These are phyloP conservation scores for Botrytis hyacinthi DNA, from an alignment of 2,329 filamentous ascomycete species.

Conservation along the genomic window DNA sequence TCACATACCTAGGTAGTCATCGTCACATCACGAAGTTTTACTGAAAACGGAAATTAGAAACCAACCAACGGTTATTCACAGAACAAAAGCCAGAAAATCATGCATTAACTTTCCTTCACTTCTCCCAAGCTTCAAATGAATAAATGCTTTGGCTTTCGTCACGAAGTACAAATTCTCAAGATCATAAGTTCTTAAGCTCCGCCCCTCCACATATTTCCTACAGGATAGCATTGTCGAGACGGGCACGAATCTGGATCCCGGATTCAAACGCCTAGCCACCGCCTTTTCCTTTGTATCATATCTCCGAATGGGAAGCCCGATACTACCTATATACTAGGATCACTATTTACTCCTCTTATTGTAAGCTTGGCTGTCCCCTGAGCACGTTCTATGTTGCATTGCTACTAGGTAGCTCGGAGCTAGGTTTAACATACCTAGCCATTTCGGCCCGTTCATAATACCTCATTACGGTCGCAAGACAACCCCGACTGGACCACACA, in stretches of 20 bases:
- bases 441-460: neutral
- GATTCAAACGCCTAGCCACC: neutral
- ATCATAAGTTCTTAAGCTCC: neutral
- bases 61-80: neutral
- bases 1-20: neutral
- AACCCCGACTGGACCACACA: neutral
- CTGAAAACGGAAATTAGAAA: neutral
- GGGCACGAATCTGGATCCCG: neutral
- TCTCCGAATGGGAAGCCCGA: neutral
- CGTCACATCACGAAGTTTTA: neutral
- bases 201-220: neutral
- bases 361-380: neutral
- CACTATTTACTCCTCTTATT: neutral
- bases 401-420: slow-evolving; percentile 6
- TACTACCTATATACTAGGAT: neutral
- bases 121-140: neutral
- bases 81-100: neutral
- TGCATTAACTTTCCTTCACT: neutral
- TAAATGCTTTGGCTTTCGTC: neutral
- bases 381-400: neutral
- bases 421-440: neutral
- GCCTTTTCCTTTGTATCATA: neutral
- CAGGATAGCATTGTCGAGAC: neutral
- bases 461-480: neutral
- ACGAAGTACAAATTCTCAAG: neutral